Evolutionary conservation across 1,284 basidiomycete genomes (phyloP), one percentile per base, ranked within the genome.

Genomic region (Farysia itapuensis): DNA sequence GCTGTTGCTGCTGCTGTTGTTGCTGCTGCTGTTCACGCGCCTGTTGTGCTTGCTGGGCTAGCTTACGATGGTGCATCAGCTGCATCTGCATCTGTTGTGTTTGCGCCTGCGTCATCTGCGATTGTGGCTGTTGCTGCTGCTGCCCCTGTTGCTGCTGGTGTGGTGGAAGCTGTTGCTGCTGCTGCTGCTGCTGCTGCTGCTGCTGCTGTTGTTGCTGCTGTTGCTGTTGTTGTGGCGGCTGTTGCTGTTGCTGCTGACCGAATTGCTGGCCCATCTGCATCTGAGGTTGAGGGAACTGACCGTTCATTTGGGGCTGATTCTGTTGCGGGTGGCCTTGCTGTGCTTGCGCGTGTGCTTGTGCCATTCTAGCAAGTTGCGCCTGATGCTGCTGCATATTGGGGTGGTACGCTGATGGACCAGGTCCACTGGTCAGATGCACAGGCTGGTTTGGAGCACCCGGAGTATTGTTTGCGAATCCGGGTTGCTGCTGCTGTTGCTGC

Each of bases 381-480:
- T 60, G 57, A 30, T 60, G 57, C 34, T 53, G 57, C 34, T 53
- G 57, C 57, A 60, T 60, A 2, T 44, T 53, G 13, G 57, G 57
- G 14, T 60, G 58, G 14, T 61, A 61, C 6, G 51, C 58, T 8
- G 58, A 50, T 6, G 58, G 42, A 15, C 35, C 43, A 13, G 39
- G 26, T 4, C 22, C 28, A 23, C 44, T 52, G 14, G 38, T 33
- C 36, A 51, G 39, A 28, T 48, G 45, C 11, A 40, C 42, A 9
- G 26, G 42, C 32, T 51, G 48, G 15, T 35, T 41, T 12, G 31
- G 19, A 16, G 34, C 15, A 8, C 40, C 32, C 18, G 39, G 36
- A 35, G 42, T 12, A 19, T 35, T 42, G 24, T 14, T 25, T 21
- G 36, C 51, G 18, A 48, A 44, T 22, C 48, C 45, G 14, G 37